Evolutionary conservation across 768 basidiomycete species (phyloP), one percentile per base, ranked within the genome.

Genomic region (Polyporus arcularius): DNA sequence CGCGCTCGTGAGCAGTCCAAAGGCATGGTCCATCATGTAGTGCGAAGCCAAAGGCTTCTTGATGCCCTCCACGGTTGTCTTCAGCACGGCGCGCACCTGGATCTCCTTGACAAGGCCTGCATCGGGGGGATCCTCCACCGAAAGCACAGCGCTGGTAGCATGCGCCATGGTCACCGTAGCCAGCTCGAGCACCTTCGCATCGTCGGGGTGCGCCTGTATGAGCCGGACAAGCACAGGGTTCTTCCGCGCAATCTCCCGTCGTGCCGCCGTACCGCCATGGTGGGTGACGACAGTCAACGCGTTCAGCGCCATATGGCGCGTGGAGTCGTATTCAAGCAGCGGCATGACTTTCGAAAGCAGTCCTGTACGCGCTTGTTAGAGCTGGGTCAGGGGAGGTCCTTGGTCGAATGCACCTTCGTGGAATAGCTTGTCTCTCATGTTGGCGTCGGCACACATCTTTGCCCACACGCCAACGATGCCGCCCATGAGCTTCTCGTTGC

Each of bases 381-480:
- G 39, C 46, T 48, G 21, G 21, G 8, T 12, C 46, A 28, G 6
- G 26, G 18, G 14, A 48, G 46, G 8, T 12, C 21, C 46, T 10
- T 18, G 11, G 10, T 55, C 9, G 40, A 40, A 42, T 38, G 48
- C 55, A 86, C 87, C 87, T 76, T 79, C 79, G 39, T 80, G 75
- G 64, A 85, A 80, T 15, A 89, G 73, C 60, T 83, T 82, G 70
- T 87, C 81, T 16, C 88, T 76, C 57, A 88, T 70, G 40, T 88
- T 74, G 3, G 83, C 76, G 68, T 88, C 87, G 0, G 76, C 78
- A 35, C 79, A 86, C 83, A 88, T 85, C 66, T 84, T 85, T 15
- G 85, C 80, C 63, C 82, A 87, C 50, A 89, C 83, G 8, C 81
- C 83, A 8, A 86, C 76, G 46, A 88, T 81, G 0, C 81, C 85